These are phyloP conservation scores for Aspergillus sojae DNA, from an alignment of 2,329 filamentous ascomycete genomes.

Conservation along the genomic window DNA sequence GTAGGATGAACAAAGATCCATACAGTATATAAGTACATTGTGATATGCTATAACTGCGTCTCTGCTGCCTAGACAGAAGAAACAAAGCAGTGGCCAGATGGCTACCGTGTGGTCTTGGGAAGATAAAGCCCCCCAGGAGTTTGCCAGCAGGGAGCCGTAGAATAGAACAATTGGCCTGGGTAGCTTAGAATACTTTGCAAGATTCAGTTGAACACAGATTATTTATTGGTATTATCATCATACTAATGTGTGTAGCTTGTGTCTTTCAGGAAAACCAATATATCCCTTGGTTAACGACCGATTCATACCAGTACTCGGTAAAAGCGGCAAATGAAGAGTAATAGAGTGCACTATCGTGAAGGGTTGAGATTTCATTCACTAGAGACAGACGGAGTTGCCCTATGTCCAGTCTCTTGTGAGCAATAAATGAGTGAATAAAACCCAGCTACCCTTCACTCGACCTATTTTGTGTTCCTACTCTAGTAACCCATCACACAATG, in stretches of 20 bases:
- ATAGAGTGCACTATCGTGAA: background rate
- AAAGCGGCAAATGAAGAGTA: background rate
- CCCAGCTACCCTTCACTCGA: constrained; percentile 1
- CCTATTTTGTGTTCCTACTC: background rate
- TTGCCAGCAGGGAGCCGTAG: background rate
- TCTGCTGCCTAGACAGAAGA: background rate
- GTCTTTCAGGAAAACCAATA: background rate
- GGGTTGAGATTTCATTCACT: background rate
- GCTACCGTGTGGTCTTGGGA: constrained; percentile 14
- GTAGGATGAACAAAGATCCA: background rate
- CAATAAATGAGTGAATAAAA: constrained; percentile 4
- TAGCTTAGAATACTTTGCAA: background rate
- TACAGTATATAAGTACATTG: background rate
- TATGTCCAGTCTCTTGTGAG: background rate
- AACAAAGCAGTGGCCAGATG: background rate
- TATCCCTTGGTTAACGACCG: too few species aligned
- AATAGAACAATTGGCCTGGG: background rate
- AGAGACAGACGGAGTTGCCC: background rate
- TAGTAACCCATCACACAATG: background rate
- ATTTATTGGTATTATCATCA: background rate
- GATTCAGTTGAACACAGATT: background rate
- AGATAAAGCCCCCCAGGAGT: background rate
- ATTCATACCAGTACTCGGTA: background rate
- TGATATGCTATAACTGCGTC: background rate
- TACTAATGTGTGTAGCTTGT: background rate